Evolutionary conservation across 495 filamentous ascomycete genomes (phyloP).

Genomic region (Tricharina praecox): DNA sequence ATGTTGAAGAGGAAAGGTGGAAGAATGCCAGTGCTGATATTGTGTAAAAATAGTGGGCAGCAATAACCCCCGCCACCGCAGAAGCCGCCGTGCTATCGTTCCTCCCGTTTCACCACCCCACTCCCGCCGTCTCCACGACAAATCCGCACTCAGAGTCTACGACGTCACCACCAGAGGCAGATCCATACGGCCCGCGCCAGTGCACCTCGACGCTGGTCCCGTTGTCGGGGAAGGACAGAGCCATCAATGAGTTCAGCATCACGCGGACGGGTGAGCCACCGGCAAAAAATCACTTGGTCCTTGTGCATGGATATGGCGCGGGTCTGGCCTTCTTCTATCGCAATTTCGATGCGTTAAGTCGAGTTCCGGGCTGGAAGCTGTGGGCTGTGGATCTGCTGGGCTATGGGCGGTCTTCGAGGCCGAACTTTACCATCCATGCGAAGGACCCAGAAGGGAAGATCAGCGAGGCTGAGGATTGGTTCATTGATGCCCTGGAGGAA

Average conservation of each 20-base stretch:
- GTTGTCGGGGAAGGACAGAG: slow-evolving; percentile 68
- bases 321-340: slow-evolving; percentile 95
- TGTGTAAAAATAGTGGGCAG: slow-evolving; percentile 48
- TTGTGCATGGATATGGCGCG: slow-evolving; percentile 93
- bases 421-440: slow-evolving; percentile 63
- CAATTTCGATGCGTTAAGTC: slow-evolving; percentile 77
- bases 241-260: slow-evolving; percentile 82
- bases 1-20: too few species aligned
- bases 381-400: slow-evolving; percentile 85
- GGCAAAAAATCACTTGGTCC: slow-evolving; percentile 71
- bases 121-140: slow-evolving; percentile 31
- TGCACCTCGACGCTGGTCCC: slow-evolving; percentile 77
- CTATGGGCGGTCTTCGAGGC: slow-evolving; percentile 79
- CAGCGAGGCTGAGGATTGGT: slow-evolving; percentile 84
- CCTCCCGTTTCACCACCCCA: slow-evolving; percentile 65
- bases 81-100: slow-evolving; percentile 81
- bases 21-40: slow-evolving; percentile 3
- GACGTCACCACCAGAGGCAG: slow-evolving; percentile 37
- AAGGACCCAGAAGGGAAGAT: slow-evolving; percentile 71
- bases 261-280: slow-evolving; percentile 62
- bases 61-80: slow-evolving; percentile 59
- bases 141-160: slow-evolving; percentile 33
- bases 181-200: slow-evolving; percentile 70
- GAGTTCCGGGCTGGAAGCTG: slow-evolving; percentile 66
- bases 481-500: slow-evolving; percentile 88